A percentile compares a stretch with the other conserved stretches of the same genome.
Conservation (phyloP, 73 alveolate genomes). For the Stentor coeruleus region DNA sequence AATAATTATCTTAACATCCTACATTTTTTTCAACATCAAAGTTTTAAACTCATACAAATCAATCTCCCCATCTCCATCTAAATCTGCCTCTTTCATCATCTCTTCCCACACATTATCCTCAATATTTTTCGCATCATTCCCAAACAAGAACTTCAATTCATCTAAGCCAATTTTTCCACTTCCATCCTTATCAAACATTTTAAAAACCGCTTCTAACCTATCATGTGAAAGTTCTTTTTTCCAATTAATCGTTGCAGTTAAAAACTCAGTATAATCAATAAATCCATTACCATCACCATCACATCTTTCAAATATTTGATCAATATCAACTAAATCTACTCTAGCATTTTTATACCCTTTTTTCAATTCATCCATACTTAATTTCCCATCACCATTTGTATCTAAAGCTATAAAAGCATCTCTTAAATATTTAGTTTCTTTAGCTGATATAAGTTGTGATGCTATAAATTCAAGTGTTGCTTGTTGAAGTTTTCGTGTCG, state of each 20-base stretch:
- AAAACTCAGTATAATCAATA: constrained; percentile 67
- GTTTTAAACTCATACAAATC: not conserved
- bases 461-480: constrained; percentile 67
- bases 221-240: constrained; percentile 37
- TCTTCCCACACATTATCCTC: not conserved
- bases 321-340: constrained; percentile 30
- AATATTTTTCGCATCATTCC: not conserved
- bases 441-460: constrained; percentile 47
- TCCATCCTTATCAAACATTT: constrained; percentile 50
- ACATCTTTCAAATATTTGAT: constrained; percentile 39
- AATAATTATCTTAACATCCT: too few relatives aligned
- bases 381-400: constrained; percentile 73
- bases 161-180: constrained; percentile 49
- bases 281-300: constrained; percentile 64
- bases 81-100: constrained; percentile 2
- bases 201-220: constrained; percentile 55
- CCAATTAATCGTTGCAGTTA: constrained; percentile 43
- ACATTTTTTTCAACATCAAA: not conserved
- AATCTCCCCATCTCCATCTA: constrained; percentile 18
- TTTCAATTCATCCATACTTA: constrained; percentile 65
- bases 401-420: constrained; percentile 69
- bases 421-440: constrained; percentile 56
- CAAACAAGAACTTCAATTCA: constrained; percentile 32
- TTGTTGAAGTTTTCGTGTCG: constrained; percentile 51
- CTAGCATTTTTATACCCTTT: constrained; percentile 45